These are phyloP conservation scores for Umbelopsis ramanniana DNA, from an alignment of 192 early-diverging fungal species.

Conservation along the genomic window DNA sequence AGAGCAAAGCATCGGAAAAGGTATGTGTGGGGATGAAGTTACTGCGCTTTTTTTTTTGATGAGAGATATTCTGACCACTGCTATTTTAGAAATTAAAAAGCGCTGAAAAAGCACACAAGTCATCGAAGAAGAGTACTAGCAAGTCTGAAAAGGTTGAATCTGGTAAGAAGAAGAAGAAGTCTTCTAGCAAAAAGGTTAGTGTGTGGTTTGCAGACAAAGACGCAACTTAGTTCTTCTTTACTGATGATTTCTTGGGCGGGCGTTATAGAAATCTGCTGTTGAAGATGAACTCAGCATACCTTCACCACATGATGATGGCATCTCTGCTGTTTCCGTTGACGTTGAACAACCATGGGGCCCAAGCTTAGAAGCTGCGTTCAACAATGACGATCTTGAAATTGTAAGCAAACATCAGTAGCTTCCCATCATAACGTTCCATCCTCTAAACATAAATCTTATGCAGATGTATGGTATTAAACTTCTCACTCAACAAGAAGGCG, in stretches of 20 bases:
- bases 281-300: slow-evolving; percentile 7
- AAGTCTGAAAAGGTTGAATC: slow-evolving; percentile 28
- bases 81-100: slow-evolving; percentile 18
- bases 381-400: slow-evolving; percentile 15
- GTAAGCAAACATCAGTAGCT: neutral
- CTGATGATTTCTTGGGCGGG: no score
- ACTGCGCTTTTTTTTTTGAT: no score
- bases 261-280: slow-evolving; percentile 13
- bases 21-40: neutral
- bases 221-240: no score
- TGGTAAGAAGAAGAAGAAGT: slow-evolving; percentile 48
- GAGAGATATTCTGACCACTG: neutral
- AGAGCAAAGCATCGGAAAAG: neutral
- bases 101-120: slow-evolving; percentile 19
- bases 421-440: neutral
- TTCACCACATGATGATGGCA: slow-evolving; percentile 6
- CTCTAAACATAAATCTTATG: neutral
- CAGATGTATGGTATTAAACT: slow-evolving; percentile 9
- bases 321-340: slow-evolving; percentile 16
- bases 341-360: slow-evolving; percentile 9
- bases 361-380: neutral
- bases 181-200: slow-evolving; percentile 39
- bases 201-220: neutral
- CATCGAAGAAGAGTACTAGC: slow-evolving; percentile 12
- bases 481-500: slow-evolving; percentile 4